Evolutionary conservation across 768 basidiomycete species (phyloP).

Genomic region (Russula brevipes): DNA sequence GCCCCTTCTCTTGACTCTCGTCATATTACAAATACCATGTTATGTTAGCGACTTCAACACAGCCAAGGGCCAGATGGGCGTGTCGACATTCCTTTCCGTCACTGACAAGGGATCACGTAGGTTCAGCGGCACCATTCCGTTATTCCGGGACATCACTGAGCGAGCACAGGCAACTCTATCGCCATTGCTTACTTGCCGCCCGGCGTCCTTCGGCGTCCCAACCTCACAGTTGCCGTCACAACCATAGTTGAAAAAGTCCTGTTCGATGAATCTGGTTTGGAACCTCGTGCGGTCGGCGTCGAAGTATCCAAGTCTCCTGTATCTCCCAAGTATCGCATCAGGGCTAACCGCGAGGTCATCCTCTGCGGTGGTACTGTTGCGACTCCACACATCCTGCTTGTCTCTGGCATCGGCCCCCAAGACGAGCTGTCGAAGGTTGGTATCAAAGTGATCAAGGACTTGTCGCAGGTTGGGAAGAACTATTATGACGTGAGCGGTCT

Average conservation of each 20-base stretch:
- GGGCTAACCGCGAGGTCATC: constrained; percentile 27
- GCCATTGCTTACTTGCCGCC: constrained; percentile 22
- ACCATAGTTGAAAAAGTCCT: constrained; percentile 17
- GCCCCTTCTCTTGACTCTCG: not conserved
- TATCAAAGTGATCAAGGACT: constrained; percentile 27
- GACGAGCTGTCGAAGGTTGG: constrained; percentile 30
- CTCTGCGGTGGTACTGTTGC: constrained; percentile 25
- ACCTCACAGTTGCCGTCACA: constrained; percentile 21
- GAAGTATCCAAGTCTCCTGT: constrained; percentile 12
- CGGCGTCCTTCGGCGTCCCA: constrained; percentile 30
- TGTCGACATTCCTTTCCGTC: constrained; percentile 14
- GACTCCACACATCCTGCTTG: constrained; percentile 38
- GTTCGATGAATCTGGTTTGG: constrained; percentile 14
- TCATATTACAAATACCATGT: not conserved
- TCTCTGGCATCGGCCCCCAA: constrained; percentile 41
- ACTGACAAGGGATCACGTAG: constrained; percentile 17
- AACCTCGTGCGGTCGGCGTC: constrained; percentile 20
- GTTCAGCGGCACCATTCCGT: not conserved
- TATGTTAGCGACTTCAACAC: constrained; percentile 22
- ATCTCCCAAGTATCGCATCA: constrained; percentile 12
- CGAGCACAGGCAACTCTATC: constrained; percentile 12
- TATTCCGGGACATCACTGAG: not conserved
- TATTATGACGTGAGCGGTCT: constrained; percentile 17
- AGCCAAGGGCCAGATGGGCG: constrained; percentile 13
- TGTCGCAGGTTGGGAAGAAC: constrained; percentile 23